Evolutionary conservation across 371 early-diverging fungal species (phyloP).

Genomic region (Apophysomyces trapeziformis): DNA sequence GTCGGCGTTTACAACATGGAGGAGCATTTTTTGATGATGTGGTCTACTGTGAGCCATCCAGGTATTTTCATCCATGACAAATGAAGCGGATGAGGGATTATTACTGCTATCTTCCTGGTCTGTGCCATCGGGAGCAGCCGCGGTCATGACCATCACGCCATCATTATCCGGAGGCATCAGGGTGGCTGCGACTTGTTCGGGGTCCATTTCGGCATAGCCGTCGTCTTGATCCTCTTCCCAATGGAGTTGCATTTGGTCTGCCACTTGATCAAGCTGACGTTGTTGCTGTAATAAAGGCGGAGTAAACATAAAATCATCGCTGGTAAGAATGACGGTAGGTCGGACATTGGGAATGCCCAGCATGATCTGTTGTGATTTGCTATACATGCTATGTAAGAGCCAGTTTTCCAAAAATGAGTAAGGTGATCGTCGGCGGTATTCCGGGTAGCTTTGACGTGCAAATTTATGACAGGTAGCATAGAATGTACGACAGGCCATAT

Average conservation of each 20-base stretch:
- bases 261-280: conserved; percentile 20
- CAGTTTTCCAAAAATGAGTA: conserved; percentile 52
- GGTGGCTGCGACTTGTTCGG: neutral
- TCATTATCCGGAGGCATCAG: conserved; percentile 24
- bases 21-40: conserved; percentile 19
- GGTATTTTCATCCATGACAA: conserved; percentile 48
- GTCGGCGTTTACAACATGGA: conserved; percentile 36
- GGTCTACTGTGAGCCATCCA: conserved; percentile 45
- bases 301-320: conserved; percentile 55
- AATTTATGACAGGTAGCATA: conserved; percentile 55
- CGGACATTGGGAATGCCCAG: conserved; percentile 41
- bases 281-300: conserved; percentile 39
- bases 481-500: conserved; percentile 49
- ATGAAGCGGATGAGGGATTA: conserved; percentile 4
- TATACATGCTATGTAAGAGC: conserved; percentile 50
- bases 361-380: conserved; percentile 53
- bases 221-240: conserved; percentile 31
- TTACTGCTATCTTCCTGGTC: conserved; percentile 17
- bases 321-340: conserved; percentile 45
- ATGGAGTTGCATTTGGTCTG: conserved; percentile 20
- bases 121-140: conserved; percentile 25
- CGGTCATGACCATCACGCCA: conserved; percentile 29
- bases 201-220: conserved; percentile 8
- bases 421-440: conserved; percentile 41
- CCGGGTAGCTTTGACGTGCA: conserved; percentile 47